phyloP scores from a whole-genome alignment of 2,329 filamentous ascomycete genomes.

The Daldinia sp. region DNA sequence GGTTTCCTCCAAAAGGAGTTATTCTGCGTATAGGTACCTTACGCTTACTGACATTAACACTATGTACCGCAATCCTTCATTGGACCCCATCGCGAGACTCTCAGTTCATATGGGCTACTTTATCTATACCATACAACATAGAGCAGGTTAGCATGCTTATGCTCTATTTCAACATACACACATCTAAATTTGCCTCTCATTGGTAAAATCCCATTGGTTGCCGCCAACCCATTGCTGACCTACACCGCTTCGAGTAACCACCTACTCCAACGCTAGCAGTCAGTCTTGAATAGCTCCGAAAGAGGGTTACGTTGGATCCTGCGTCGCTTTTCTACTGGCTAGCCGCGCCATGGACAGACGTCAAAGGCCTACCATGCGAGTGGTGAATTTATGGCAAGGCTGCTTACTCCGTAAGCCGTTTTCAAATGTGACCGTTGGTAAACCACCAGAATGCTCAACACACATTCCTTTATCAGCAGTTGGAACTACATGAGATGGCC shows the following conservation, averaged over 20 bases:
- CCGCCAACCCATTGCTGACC: slow-evolving; percentile 22
- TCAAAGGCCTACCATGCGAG: slow-evolving; percentile 10
- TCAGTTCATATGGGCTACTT: slow-evolving; percentile 24
- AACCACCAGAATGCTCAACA: slow-evolving; percentile 3
- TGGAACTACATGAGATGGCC: neutral
- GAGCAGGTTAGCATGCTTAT: slow-evolving; percentile 26
- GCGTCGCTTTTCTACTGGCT: slow-evolving; percentile 18
- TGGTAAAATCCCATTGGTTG: slow-evolving; percentile 21
- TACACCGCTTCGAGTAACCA: slow-evolving; percentile 20
- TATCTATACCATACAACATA: slow-evolving; percentile 35
- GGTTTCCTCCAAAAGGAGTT: slow-evolving; percentile 22
- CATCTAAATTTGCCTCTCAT: slow-evolving; percentile 16
- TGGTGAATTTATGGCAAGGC: slow-evolving; percentile 27
- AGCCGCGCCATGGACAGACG: slow-evolving; percentile 16
- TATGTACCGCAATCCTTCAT: slow-evolving; percentile 35
- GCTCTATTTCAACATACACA: slow-evolving; percentile 37
- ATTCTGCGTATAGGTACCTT: slow-evolving; percentile 9
- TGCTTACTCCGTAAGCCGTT: slow-evolving; percentile 31
- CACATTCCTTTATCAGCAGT: slow-evolving; percentile 2
- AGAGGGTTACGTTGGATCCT: slow-evolving; percentile 26
- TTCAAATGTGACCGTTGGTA: slow-evolving; percentile 10
- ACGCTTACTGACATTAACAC: slow-evolving; percentile 25
- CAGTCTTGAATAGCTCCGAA: slow-evolving; percentile 13
- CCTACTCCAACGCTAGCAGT: slow-evolving; percentile 18
- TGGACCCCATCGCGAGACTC: slow-evolving; percentile 34